A percentile compares a stretch with the other conserved stretches of the same genome.
Evolutionary conservation across 805 yeast species (phyloP).

Genomic region (Spathaspora boniae): DNA sequence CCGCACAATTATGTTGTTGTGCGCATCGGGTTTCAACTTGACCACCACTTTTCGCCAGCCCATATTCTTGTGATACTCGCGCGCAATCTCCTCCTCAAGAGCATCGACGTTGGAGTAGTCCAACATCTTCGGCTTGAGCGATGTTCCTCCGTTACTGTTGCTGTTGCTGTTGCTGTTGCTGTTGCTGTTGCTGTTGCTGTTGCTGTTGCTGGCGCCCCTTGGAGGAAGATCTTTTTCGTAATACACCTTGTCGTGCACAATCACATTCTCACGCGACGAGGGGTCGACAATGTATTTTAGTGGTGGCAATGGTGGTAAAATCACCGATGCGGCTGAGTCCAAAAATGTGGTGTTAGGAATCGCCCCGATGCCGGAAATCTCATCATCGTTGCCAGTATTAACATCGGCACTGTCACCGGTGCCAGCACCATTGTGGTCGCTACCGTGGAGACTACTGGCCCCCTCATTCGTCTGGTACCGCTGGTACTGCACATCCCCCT

Average conservation of each 20-base stretch:
- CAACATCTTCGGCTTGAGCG: neutral
- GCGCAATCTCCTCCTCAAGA: constrained; percentile 77
- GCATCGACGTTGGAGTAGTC: constrained; percentile 21
- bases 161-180: neutral
- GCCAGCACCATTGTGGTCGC: constrained; percentile 18
- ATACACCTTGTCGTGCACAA: constrained; percentile 81
- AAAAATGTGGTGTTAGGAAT: constrained; percentile 74
- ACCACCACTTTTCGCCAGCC: constrained; percentile 91
- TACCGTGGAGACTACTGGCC: constrained; percentile 14
- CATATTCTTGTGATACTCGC: constrained; percentile 81
- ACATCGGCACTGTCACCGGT: constrained; percentile 12
- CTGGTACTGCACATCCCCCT: constrained; percentile 12
- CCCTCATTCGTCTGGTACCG: constrained; percentile 16
- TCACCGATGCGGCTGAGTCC: constrained; percentile 70
- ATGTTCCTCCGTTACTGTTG: neutral
- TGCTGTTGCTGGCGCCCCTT: neutral
- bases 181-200: neutral
- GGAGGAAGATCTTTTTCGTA: constrained; percentile 60
- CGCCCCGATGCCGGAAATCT: constrained; percentile 10
- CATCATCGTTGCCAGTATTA: constrained; percentile 16
- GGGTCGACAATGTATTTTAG: constrained; percentile 68
- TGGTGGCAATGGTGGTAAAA: constrained; percentile 80
- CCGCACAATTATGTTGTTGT: constrained; percentile 86
- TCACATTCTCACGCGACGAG: constrained; percentile 53
- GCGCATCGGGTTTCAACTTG: constrained; percentile 86